phyloP scores from a whole-genome alignment of 2,329 filamentous ascomycete species.

The Lasiodiplodia hormozganensis region DNA sequence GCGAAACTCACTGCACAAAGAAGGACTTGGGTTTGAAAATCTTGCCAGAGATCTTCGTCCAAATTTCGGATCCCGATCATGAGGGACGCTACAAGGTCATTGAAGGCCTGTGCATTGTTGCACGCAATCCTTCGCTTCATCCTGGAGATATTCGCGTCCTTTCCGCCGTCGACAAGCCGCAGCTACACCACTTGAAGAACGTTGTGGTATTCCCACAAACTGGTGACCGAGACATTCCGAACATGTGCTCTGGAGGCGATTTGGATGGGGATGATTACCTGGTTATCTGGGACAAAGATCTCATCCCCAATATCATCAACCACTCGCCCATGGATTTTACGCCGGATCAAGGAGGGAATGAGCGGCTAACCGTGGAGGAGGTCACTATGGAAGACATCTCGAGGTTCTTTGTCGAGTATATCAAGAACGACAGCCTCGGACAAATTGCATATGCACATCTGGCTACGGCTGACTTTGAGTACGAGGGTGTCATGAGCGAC shows the following conservation, averaged over 20 bases:
- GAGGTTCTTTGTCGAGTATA: constrained; percentile 87
- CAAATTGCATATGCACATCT: constrained; percentile 84
- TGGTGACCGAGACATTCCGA: constrained; percentile 83
- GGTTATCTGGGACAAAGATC: constrained; percentile 82
- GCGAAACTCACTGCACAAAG: constrained; percentile 45
- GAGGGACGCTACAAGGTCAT: constrained; percentile 68
- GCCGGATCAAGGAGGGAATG: constrained; percentile 57
- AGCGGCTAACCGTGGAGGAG: constrained; percentile 57
- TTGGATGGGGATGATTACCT: constrained; percentile 96
- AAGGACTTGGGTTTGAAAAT: constrained; percentile 42
- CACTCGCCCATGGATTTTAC: constrained; percentile 79
- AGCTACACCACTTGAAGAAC: constrained; percentile 78
- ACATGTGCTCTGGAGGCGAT: constrained; percentile 96
- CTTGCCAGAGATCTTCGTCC: constrained; percentile 88
- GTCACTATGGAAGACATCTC: constrained; percentile 78
- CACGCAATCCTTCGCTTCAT: constrained; percentile 92
- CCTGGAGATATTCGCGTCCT: constrained; percentile 92
- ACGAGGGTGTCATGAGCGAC: constrained; percentile 68
- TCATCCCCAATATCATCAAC: constrained; percentile 72
- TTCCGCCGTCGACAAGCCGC: constrained; percentile 75
- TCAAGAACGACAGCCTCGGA: constrained; percentile 86
- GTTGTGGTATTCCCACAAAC: constrained; percentile 86
- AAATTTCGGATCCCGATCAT: constrained; percentile 69
- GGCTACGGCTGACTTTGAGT: constrained; percentile 71
- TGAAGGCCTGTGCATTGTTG: constrained; percentile 79